Percentiles rank a stretch among this genome's conserved stretches.
phyloP scores from a whole-genome alignment of 257 asterid species.

The Primulina tabacum region DNA sequence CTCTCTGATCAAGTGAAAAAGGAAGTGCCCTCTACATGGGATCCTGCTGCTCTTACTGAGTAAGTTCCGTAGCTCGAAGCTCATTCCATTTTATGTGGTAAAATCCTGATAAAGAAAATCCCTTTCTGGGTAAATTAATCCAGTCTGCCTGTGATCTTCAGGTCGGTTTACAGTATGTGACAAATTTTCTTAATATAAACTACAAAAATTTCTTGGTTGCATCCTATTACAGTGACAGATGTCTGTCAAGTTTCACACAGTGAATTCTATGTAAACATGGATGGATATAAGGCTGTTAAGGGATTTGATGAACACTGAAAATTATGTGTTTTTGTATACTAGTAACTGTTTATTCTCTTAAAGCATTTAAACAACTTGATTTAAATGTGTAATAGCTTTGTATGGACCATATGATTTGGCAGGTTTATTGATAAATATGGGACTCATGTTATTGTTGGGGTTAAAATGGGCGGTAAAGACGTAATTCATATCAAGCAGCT shows the following conservation, averaged over 20 bases:
- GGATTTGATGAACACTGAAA: neutral
- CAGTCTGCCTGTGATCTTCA: neutral
- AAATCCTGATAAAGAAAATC: neutral
- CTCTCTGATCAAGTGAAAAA: constrained; percentile 34
- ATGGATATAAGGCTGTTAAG: neutral
- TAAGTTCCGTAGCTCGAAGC: constrained; percentile 10
- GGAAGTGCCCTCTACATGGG: constrained; percentile 44
- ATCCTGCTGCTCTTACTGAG: constrained; percentile 45
- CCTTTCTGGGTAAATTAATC: neutral
- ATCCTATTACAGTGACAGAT: neutral
- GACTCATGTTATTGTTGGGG: constrained; percentile 41
- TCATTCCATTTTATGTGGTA: neutral
- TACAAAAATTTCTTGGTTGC: neutral
- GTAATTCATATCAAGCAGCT: constrained; percentile 40
- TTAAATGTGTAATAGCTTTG: constrained; percentile 2
- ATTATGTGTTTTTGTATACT: neutral
- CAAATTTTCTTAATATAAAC: neutral
- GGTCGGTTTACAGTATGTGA: neutral
- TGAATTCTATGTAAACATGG: neutral
- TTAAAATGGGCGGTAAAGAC: constrained; percentile 45
- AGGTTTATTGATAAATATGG: constrained; percentile 47
- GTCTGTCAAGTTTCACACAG: neutral
- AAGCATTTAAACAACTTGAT: neutral
- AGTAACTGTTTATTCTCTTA: neutral
- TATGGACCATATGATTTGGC: neutral